These are phyloP conservation scores for Inga oerstediana DNA, from an alignment of 306 rosid genomes.

Conservation along the genomic window DNA sequence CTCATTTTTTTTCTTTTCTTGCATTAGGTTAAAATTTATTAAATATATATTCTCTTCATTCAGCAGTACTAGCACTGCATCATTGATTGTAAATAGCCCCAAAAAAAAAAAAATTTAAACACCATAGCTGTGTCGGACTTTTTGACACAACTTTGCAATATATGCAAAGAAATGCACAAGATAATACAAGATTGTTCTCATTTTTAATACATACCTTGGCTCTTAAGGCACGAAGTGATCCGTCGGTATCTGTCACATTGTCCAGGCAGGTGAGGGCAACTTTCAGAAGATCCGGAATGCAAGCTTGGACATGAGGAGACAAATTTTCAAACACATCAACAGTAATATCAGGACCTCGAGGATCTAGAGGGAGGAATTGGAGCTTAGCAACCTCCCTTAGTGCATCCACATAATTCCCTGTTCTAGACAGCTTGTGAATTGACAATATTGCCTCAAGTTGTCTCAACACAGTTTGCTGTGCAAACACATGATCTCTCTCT, in stretches of 20 bases:
- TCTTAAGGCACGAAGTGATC: conserved; percentile 92
- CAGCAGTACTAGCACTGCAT: not conserved
- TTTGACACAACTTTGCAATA: not conserved
- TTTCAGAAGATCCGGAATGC: conserved; percentile 88
- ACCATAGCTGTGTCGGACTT: not conserved
- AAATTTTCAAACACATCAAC: conserved; percentile 71
- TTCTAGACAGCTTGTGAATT: conserved; percentile 83
- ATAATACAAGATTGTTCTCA: conserved; percentile 10
- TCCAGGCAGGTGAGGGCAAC: conserved; percentile 89
- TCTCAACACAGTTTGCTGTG: conserved; percentile 86
- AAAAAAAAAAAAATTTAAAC: not conserved
- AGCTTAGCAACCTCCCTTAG: conserved; percentile 91
- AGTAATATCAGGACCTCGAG: conserved; percentile 72
- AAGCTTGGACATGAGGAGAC: conserved; percentile 90
- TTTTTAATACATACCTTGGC: conserved; percentile 61
- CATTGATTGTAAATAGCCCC: too few relatives aligned
- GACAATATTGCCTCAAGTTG: conserved; percentile 91
- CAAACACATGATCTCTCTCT: conserved; percentile 84
- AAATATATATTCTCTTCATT: not conserved
- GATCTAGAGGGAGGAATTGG: conserved; percentile 91
- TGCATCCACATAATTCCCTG: conserved; percentile 75
- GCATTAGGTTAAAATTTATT: conserved; percentile 8
- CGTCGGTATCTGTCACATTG: conserved; percentile 82
- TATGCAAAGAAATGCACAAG: conserved; percentile 19
- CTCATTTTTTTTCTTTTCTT: not conserved